Base-by-base conservation (phyloP, 352 stramenopile genomes). In the Labyrinthula sp. region DNA sequence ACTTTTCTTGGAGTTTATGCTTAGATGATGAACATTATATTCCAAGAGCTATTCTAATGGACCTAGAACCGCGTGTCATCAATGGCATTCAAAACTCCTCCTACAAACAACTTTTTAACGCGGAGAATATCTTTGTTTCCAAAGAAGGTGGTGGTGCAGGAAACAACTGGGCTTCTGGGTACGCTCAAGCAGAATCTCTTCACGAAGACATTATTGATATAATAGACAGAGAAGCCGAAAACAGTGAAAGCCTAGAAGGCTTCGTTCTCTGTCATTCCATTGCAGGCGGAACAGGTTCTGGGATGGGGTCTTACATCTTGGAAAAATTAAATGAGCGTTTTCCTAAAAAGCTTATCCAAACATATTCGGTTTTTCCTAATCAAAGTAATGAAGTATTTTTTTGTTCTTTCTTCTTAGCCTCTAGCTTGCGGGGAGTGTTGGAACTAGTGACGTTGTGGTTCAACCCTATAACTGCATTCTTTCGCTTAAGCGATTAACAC, bases 381-480 rank as follows among this genome's bases (percentile, higher is more conserved):
- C 89, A 77, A 40, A 71, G 63, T 49, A 67, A 83, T 47, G 65
- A 38, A 17, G 22, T 36, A 33, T n/a, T 33, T 12, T n/a, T n/a
- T 33, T 33, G n/a, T 33, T n/a, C n/a, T n/a, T 33, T n/a, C n/a
- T n/a, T n/a, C n/a, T n/a, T n/a, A n/a, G n/a, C n/a, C n/a, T n/a
- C n/a, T 10, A 5, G 7, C 30, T 43, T 10, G 38, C 30, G 17
- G 30, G 40, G 8, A 27, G 40, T 12, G 33, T 49, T 9, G 39
- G 45, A 1, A 56, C 38, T 52, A 84, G 74, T 30, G 89, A 98
- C 60, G 89, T 99, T 7, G 88, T 99, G 3, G 89, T 97, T 26
- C 87, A 97, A 66, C 89, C 89, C 3, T 99, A 99, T 72, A 99
- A 99, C 67, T 95, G 81, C n/a, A 63, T 97, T n/a, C 62, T 99